Evolutionary conservation across 495 filamentous ascomycete genomes (phyloP).

Genomic region (Pyrenopolyporus hunteri): DNA sequence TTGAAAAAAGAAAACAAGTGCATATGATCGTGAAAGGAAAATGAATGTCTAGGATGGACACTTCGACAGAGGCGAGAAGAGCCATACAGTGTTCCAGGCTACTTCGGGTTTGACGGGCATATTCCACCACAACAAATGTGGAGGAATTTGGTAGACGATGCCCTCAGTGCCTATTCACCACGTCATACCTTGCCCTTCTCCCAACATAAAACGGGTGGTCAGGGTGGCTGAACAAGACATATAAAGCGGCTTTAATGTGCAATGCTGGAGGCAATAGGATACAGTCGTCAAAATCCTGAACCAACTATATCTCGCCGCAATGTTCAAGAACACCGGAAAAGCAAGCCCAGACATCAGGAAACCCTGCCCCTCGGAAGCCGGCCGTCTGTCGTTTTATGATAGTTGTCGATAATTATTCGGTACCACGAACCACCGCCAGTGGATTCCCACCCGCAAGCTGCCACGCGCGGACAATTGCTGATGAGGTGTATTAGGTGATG

Average conservation of each 20-base stretch:
- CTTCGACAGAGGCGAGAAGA: slow-evolving; percentile 18
- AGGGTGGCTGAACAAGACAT: slow-evolving; percentile 8
- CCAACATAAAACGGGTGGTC: slow-evolving; percentile 5
- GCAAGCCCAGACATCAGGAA: slow-evolving; percentile 33
- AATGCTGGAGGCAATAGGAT: slow-evolving; percentile 27
- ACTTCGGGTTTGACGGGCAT: slow-evolving; percentile 3
- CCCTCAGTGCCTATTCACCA: slow-evolving; percentile 37
- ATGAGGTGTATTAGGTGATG: slow-evolving; percentile 50
- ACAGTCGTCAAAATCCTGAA: slow-evolving; percentile 40
- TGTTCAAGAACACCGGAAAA: slow-evolving; percentile 48
- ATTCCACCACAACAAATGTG: slow-evolving; percentile 19
- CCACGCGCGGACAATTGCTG: slow-evolving; percentile 19
- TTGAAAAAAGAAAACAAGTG: slow-evolving; percentile 39
- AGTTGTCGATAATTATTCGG: slow-evolving; percentile 14
- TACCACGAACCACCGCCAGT: slow-evolving; percentile 27
- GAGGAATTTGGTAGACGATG: slow-evolving; percentile 30
- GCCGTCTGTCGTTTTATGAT: slow-evolving; percentile 32
- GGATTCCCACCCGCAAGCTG: slow-evolving; percentile 20
- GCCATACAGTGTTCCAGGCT: slow-evolving; percentile 14
- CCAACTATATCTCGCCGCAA: slow-evolving; percentile 47
- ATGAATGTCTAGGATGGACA: slow-evolving; percentile 33
- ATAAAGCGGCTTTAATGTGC: slow-evolving; percentile 22
- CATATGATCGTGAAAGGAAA: slow-evolving; percentile 39
- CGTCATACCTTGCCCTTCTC: slow-evolving; percentile 17
- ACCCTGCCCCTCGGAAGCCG: slow-evolving; percentile 37